Evolutionary conservation across 768 basidiomycete genomes (phyloP).

Genomic region (Tulasnella sp.): DNA sequence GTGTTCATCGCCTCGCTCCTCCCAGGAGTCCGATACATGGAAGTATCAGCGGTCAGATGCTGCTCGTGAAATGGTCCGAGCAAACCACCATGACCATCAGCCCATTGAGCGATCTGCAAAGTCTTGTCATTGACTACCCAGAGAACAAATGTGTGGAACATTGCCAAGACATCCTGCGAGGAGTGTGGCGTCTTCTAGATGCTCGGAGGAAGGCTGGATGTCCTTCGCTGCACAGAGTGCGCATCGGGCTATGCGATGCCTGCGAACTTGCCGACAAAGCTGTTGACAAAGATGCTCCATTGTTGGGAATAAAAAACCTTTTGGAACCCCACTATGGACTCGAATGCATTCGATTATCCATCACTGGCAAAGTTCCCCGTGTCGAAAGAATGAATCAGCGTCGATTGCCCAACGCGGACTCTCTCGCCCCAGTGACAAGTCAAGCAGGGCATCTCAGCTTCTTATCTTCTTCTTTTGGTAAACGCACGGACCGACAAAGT

Average conservation of each 20-base stretch:
- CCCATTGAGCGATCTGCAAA: background rate
- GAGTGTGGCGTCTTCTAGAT: background rate
- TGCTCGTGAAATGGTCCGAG: background rate
- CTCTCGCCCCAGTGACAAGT: too few species aligned
- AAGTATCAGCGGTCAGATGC: background rate
- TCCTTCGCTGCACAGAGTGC: background rate
- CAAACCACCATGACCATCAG: background rate
- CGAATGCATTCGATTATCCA: background rate
- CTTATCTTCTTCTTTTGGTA: too few species aligned
- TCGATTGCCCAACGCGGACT: too few species aligned
- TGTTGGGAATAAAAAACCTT: background rate
- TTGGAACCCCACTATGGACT: background rate
- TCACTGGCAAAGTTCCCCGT: too few species aligned
- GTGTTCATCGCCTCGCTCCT: background rate
- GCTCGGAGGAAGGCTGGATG: background rate
- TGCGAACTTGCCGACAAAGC: background rate
- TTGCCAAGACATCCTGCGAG: background rate
- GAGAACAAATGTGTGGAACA: background rate
- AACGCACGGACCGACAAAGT: too few species aligned
- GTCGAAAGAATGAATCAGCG: too few species aligned
- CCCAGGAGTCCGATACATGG: background rate
- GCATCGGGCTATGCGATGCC: background rate
- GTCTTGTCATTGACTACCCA: background rate
- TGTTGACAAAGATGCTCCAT: too few species aligned
- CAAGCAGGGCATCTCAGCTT: too few species aligned